phyloP scores from a whole-genome alignment of 768 basidiomycete genomes.

The Suillus occidentalis region DNA sequence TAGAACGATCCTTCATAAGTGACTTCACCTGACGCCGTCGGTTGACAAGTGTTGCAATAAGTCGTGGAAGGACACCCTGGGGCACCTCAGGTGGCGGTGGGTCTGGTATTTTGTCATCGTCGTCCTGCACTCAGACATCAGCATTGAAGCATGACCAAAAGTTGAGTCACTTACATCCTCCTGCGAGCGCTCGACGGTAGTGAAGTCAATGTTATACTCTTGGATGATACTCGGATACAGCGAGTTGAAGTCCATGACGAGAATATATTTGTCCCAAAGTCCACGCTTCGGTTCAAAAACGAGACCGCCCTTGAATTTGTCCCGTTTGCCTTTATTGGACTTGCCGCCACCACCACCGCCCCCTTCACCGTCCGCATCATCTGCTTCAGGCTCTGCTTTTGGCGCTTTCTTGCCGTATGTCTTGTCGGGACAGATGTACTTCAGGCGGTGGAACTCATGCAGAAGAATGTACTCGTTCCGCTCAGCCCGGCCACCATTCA shows the following conservation, averaged over 20 bases:
- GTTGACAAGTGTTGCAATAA: constrained; percentile 94
- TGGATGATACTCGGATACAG: constrained; percentile 99
- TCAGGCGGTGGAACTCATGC: constrained; percentile 95
- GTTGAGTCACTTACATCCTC: constrained; percentile 45
- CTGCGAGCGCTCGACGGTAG: constrained; percentile 79
- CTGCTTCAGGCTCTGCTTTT: constrained; percentile 50
- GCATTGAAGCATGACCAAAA: constrained; percentile 3
- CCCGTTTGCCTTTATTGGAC: constrained; percentile 67
- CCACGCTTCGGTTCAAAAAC: constrained; percentile 97
- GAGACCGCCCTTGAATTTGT: constrained; percentile 98
- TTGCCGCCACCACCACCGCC: constrained; percentile 36
- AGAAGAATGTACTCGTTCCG: constrained; percentile 98
- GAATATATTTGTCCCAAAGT: constrained; percentile 93
- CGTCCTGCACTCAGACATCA: constrained; percentile 36
- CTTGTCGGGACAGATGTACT: constrained; percentile 97
- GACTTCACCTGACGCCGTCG: constrained; percentile 89
- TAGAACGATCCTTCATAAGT: constrained; percentile 87
- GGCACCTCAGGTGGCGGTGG: constrained; percentile 68
- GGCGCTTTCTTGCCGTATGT: constrained; percentile 73
- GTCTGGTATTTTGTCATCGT: constrained; percentile 88
- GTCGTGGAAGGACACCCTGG: constrained; percentile 92
- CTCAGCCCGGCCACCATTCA: constrained; percentile 97
- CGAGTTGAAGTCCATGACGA: constrained; percentile 99
- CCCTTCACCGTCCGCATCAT: constrained; percentile 53
- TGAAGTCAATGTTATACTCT: constrained; percentile 99